Evolutionary conservation across 371 early-diverging fungal genomes (phyloP), one percentile per base, ranked within the genome.

Genomic region (Fennellomyces sp.): DNA sequence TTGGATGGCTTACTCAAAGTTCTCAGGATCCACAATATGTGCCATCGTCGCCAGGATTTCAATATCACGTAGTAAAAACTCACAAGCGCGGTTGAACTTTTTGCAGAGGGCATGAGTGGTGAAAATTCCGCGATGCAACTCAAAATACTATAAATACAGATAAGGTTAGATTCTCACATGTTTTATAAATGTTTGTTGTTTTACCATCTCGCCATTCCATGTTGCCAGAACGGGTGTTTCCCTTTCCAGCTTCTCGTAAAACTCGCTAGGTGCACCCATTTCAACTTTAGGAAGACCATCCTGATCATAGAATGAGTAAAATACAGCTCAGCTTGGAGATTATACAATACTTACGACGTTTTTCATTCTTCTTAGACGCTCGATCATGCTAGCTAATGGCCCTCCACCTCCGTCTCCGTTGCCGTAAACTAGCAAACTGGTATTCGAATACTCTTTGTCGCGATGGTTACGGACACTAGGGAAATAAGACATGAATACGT

Each of bases 341-440:
- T n/a, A 21, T 12, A 39, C 6, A 30, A 19, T 5, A 61, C 66
- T 61, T 76, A 85, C 90, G 31, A 94, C 78, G 56, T 90, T 75
- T 36, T 79, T 73, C 80, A 98, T 72, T 28, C 94, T 82, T 11
- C 77, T 56, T 35, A 97, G 61, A 39, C 97, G 85, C 70, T 96
- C 95, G 28, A 95, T 63, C 97, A 96, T 96, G 33, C 80, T 87
- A 12, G 84, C 76, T 0, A 88, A 70, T 1, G 98, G 97, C 0
- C 97, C 97, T 51, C 95, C 97, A n/a, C 97, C 98, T 47, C 97
- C 98, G 72, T 98, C 97, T 26, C 97, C 97, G 69, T 94, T 90
- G 50, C 98, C 98, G 66, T 89, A 97, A 2, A 95, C 85, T 47
- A 94, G 65, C 21, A 98, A 71, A 61, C 91, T 91, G 47, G 90